Evolutionary conservation across 164 flowering plant species (phyloP).

Genomic region (Houttuynia cordata): DNA sequence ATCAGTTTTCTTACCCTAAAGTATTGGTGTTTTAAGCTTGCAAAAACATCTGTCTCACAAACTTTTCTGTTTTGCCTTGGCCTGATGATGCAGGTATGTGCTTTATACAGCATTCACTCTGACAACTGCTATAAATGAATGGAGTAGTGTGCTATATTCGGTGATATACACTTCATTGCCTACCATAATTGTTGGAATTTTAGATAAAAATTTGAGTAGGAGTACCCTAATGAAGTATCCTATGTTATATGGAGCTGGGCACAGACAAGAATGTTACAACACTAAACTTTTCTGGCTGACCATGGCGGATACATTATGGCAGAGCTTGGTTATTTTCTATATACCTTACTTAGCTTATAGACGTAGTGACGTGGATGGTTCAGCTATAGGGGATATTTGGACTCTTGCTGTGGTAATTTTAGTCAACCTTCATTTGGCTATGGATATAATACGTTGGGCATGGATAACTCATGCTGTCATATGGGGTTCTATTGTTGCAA

Average conservation of each 20-base stretch:
- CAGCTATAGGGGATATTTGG: constrained; percentile 90
- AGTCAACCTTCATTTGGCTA: constrained; percentile 85
- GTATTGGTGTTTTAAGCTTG: no score
- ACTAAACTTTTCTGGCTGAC: constrained; percentile 61
- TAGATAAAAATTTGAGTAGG: constrained; percentile 85
- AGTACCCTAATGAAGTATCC: constrained; percentile 59
- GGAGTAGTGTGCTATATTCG: constrained; percentile 91
- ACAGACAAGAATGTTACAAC: constrained; percentile 65
- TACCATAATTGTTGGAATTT: constrained; percentile 70
- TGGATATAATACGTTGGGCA: constrained; percentile 84
- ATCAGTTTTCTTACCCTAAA: no score
- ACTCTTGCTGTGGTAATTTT: constrained; percentile 68
- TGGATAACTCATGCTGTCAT: constrained; percentile 79
- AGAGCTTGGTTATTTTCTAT: constrained; percentile 66
- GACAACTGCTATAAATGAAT: constrained; percentile 82
- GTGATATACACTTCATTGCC: constrained; percentile 76
- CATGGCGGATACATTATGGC: constrained; percentile 94
- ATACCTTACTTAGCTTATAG: constrained; percentile 63
- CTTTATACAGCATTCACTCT: constrained; percentile 61
- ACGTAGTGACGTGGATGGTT: constrained; percentile 45
- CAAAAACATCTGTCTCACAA: background rate
- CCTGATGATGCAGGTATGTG: constrained; percentile 52
- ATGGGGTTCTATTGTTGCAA: constrained; percentile 88
- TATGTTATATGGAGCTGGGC: constrained; percentile 83
- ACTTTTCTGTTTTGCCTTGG: background rate